A percentile compares a stretch with the other conserved stretches of the same genome.
phyloP scores from a whole-genome alignment of 805 yeast species.

The Myxozyma geophila region DNA sequence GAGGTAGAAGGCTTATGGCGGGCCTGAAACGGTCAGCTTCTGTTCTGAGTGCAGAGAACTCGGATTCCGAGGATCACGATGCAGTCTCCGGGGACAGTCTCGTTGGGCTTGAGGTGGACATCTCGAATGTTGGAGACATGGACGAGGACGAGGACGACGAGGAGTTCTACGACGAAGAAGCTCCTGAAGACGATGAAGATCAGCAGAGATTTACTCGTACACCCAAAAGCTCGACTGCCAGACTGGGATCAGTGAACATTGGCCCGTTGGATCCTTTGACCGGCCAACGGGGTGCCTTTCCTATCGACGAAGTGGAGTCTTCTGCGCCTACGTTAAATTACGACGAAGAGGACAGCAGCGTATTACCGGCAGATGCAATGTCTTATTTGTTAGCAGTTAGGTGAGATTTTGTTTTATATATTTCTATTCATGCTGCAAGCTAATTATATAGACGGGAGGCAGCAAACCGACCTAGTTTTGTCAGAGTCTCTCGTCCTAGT shows the following conservation, averaged over 20 bases:
- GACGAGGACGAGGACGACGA: conserved; percentile 11
- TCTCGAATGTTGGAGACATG: conserved; percentile 2
- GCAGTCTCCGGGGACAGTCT: not conserved
- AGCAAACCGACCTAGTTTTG: conserved; percentile 25
- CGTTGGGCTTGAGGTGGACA: conserved; percentile 11
- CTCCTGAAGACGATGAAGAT: conserved; percentile 13
- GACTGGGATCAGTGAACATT: conserved; percentile 31
- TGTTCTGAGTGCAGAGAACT: not conserved
- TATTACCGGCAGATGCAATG: conserved; percentile 28
- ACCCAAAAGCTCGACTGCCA: conserved; percentile 20
- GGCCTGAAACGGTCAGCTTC: conserved; percentile 11
- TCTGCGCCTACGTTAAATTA: conserved; percentile 17
- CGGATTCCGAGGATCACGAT: not conserved
- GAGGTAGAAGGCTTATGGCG: not conserved
- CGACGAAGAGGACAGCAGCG: conserved; percentile 25
- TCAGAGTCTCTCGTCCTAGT: not conserved
- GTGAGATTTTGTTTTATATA: not conserved
- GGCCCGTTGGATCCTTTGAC: conserved; percentile 40
- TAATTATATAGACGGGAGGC: conserved; percentile 24
- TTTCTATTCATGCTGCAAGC: not conserved
- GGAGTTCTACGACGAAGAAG: conserved; percentile 10
- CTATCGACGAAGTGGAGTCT: conserved; percentile 16
- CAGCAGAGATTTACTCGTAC: not conserved
- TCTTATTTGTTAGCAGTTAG: conserved; percentile 28
- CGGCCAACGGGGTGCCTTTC: conserved; percentile 45